Evolutionary conservation across 768 basidiomycete species (phyloP).

Genomic region (Galerina marginata): DNA sequence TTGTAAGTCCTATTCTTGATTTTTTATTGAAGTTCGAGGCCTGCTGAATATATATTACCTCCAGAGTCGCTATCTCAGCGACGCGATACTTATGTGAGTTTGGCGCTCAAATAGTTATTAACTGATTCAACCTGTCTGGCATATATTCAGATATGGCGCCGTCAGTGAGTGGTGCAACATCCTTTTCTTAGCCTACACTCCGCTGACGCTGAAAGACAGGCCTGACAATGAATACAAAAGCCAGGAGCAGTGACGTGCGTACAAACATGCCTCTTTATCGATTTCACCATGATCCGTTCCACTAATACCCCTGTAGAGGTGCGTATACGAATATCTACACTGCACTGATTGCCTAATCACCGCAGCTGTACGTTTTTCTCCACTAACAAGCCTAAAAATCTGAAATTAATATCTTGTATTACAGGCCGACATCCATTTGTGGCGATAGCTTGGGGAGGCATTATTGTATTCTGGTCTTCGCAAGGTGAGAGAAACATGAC

Average conservation of each 20-base stretch:
- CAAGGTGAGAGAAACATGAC: not conserved
- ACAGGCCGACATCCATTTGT: conserved; percentile 1
- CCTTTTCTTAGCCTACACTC: not conserved
- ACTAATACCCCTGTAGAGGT: no score
- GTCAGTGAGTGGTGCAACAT: not conserved
- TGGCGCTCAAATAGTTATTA: not conserved
- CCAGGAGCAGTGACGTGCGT: no score
- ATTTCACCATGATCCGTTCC: no score
- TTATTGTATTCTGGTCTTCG: conserved; percentile 1
- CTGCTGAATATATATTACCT: not conserved
- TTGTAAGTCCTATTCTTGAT: not conserved
- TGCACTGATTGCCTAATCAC: not conserved
- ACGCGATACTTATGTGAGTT: conserved; percentile 1
- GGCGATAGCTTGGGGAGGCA: not conserved
- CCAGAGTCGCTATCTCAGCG: conserved; percentile 8
- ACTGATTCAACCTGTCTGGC: not conserved
- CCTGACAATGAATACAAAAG: not conserved
- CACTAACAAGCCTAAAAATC: not conserved
- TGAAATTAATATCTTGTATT: not conserved
- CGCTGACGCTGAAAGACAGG: not conserved
- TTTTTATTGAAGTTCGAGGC: not conserved
- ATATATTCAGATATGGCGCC: not conserved
- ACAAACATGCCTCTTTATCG: no score
- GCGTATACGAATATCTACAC: no score
- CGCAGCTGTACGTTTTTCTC: not conserved